Conservation (phyloP, 768 basidiomycete species). For the Bullera alba region DNA sequence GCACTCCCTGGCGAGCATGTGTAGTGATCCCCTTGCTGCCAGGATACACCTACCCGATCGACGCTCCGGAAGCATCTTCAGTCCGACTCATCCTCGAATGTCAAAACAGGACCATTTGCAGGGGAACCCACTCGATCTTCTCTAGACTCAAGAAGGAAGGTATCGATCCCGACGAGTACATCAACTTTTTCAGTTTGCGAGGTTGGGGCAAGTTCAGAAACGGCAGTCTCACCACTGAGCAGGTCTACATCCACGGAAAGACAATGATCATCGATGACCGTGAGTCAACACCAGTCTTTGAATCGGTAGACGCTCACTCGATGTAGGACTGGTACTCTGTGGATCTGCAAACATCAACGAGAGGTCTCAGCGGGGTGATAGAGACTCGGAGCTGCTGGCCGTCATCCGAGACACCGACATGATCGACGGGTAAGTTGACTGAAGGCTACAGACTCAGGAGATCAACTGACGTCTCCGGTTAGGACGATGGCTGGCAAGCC, state of each 20-base stretch:
- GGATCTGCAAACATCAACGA: constrained; percentile 94
- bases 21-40: constrained; percentile 86
- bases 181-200: constrained; percentile 80
- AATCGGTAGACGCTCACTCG: background rate
- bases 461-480: background rate
- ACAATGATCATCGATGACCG: constrained; percentile 87
- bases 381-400: constrained; percentile 90
- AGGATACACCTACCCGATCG: constrained; percentile 87
- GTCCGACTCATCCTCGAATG: constrained; percentile 92
- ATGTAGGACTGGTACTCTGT: constrained; percentile 34
- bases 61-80: constrained; percentile 85
- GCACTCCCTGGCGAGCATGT: constrained; percentile 76
- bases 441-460: background rate
- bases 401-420: constrained; percentile 95
- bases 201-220: constrained; percentile 88
- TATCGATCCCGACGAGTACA: constrained; percentile 88
- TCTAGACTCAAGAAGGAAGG: constrained; percentile 72
- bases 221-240: constrained; percentile 78
- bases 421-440: constrained; percentile 67
- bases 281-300: constrained; percentile 4
- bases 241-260: constrained; percentile 88
- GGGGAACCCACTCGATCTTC: constrained; percentile 90
- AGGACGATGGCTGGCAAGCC: constrained; percentile 91
- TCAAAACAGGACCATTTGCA: constrained; percentile 78
- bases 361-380: constrained; percentile 86